Percentiles rank a stretch among this genome's conserved stretches.
These are phyloP conservation scores for Sclerotinia minor DNA, from an alignment of 2,329 filamentous ascomycete genomes.

Conservation along the genomic window DNA sequence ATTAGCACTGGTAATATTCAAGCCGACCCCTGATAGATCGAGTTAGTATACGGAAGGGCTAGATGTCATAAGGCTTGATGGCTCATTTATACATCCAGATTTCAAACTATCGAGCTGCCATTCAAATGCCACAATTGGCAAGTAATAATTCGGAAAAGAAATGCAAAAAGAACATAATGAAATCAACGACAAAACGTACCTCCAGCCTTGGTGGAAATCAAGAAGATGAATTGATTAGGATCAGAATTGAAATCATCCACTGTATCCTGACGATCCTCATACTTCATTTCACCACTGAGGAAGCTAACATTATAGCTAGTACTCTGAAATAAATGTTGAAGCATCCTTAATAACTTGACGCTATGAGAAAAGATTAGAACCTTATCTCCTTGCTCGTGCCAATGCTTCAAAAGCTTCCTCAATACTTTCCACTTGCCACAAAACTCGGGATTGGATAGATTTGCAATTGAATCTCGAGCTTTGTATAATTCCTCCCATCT, in stretches of 20 bases:
- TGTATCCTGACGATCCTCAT: constrained; percentile 76
- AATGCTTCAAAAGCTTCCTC: constrained; percentile 81
- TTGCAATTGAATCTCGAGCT: constrained; percentile 74
- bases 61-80: too few species aligned
- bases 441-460: constrained; percentile 82
- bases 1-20: constrained; percentile 97
- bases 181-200: constrained; percentile 42
- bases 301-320: constrained; percentile 92
- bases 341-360: constrained; percentile 78
- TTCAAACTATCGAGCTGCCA: neutral
- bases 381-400: constrained; percentile 88
- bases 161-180: neutral
- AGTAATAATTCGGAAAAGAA: too few species aligned
- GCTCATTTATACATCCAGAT: neutral
- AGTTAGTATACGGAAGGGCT: constrained; percentile 5
- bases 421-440: constrained; percentile 97
- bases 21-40: constrained; percentile 61
- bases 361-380: constrained; percentile 94
- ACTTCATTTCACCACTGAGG: constrained; percentile 79
- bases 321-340: constrained; percentile 81
- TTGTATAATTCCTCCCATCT: constrained; percentile 73
- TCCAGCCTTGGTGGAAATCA: constrained; percentile 91
- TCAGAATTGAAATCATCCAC: constrained; percentile 94
- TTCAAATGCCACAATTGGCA: neutral
- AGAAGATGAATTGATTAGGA: constrained; percentile 84